These are phyloP conservation scores for Hypoxylon sp. DNA, from an alignment of 2,329 filamentous ascomycete genomes.

Conservation along the genomic window DNA sequence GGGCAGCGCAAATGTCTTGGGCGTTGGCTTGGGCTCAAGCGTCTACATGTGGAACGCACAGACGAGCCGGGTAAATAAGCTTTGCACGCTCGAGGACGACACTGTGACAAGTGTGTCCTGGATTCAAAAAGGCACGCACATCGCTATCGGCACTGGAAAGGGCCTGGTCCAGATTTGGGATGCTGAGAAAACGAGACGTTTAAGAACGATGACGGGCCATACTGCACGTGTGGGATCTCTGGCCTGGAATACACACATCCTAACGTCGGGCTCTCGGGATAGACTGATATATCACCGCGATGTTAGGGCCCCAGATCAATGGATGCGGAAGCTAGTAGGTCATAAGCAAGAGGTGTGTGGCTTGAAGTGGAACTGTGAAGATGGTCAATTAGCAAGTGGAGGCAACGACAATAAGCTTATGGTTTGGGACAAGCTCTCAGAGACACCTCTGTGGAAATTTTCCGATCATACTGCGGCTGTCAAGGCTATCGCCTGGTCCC, in stretches of 20 bases:
- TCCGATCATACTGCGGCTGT: constrained; percentile 95
- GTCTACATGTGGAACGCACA: constrained; percentile 99
- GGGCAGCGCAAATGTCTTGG: constrained; percentile 94
- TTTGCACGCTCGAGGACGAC: constrained; percentile 93
- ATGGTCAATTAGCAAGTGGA: constrained; percentile 93
- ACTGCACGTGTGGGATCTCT: constrained; percentile 92
- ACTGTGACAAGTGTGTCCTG: constrained; percentile 97
- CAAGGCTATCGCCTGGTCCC: constrained; percentile 98
- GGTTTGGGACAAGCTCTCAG: constrained; percentile 97
- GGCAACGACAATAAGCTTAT: constrained; percentile 99
- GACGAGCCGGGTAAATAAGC: constrained; percentile 89
- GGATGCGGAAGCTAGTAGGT: constrained; percentile 86
- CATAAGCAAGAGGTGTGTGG: constrained; percentile 99
- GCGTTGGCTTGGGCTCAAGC: constrained; percentile 90
- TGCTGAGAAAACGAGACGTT: constrained; percentile 84
- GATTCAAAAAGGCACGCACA: constrained; percentile 97
- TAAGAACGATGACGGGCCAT: constrained; percentile 97
- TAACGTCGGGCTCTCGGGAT: constrained; percentile 95
- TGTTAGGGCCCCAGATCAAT: constrained; percentile 92
- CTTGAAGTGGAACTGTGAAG: constrained; percentile 96
- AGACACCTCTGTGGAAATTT: constrained; percentile 93
- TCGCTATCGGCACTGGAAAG: constrained; percentile 95
- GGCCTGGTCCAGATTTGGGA: constrained; percentile 98
- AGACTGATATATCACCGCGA: constrained; percentile 95
- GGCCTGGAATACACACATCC: constrained; percentile 98